phyloP scores from a whole-genome alignment of 2,329 filamentous ascomycete species.

The Penicillium sp. region DNA sequence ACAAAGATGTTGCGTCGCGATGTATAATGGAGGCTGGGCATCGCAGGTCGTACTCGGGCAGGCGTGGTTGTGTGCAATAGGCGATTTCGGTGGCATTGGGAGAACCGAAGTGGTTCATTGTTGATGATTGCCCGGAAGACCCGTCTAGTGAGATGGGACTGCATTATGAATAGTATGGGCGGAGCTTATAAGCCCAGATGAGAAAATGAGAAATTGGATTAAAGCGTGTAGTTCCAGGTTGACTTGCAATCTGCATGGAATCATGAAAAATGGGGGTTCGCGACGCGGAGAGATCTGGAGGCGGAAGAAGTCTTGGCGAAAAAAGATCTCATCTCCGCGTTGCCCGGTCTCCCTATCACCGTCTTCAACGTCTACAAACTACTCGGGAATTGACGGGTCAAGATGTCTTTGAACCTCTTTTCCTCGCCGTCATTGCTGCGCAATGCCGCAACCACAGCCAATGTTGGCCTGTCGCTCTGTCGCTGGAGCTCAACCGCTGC shows the following conservation, averaged over 20 bases:
- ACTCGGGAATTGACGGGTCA: slow-evolving; percentile 1
- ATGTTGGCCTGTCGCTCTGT: slow-evolving; percentile 22
- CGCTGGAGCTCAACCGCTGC: slow-evolving; percentile 36
- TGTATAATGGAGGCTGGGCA: slow-evolving; percentile 35
- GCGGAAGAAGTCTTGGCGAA: slow-evolving; percentile 30
- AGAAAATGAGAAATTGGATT: neutral
- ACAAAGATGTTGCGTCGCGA: slow-evolving; percentile 33
- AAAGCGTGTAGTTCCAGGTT: neutral
- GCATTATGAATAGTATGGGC: slow-evolving; percentile 31
- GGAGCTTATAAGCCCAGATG: neutral
- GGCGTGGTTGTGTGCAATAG: slow-evolving; percentile 31
- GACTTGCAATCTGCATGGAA: neutral
- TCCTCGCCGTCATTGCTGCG: slow-evolving; percentile 27
- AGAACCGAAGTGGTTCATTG: slow-evolving; percentile 41
- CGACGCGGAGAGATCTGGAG: slow-evolving; percentile 20
- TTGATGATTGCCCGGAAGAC: slow-evolving; percentile 46
- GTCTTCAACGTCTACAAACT: neutral
- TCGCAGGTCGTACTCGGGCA: slow-evolving; percentile 27
- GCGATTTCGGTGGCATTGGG: slow-evolving; percentile 34
- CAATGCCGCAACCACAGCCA: slow-evolving; percentile 14
- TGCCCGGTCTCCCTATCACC: slow-evolving; percentile 10
- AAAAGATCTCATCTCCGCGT: slow-evolving; percentile 25
- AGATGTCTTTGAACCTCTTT: slow-evolving; percentile 31
- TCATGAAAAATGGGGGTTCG: slow-evolving; percentile 11
- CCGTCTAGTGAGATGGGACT: slow-evolving; percentile 43